Percentiles rank a stretch among this genome's conserved stretches.
Evolutionary conservation across 1,284 basidiomycete species (phyloP).

Genomic region (Leccinum angustisporum): DNA sequence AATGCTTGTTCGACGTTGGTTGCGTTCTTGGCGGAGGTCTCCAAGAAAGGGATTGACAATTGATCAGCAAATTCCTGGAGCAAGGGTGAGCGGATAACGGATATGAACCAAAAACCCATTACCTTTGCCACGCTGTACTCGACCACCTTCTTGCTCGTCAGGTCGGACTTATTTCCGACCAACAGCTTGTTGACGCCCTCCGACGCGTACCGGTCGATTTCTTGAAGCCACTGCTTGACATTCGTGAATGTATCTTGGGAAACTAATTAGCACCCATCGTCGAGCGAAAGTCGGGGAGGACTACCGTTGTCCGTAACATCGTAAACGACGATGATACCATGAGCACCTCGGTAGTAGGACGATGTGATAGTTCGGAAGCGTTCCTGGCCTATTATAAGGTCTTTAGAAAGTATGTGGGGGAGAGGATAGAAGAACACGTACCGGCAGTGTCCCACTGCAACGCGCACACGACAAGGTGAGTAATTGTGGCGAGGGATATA

Average conservation of each 20-base stretch:
- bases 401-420: conserved; percentile 1
- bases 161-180: conserved; percentile 97
- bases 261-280: conserved; percentile 9
- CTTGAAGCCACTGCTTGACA: conserved; percentile 99
- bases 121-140: conserved; percentile 98
- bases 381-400: conserved; percentile 71
- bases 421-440: conserved; percentile 23
- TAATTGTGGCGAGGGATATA: neutral
- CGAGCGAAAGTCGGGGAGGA: conserved; percentile 12
- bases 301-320: conserved; percentile 97
- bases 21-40: conserved; percentile 99
- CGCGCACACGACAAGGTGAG: conserved; percentile 17
- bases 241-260: conserved; percentile 90
- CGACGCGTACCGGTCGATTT: conserved; percentile 98
- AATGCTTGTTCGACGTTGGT: conserved; percentile 99
- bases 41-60: conserved; percentile 93
- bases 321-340: conserved; percentile 98
- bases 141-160: conserved; percentile 98
- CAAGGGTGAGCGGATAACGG: conserved; percentile 7
- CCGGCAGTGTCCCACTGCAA: conserved; percentile 92
- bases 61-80: conserved; percentile 92
- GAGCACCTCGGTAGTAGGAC: conserved; percentile 95
- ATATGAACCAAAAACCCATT: conserved; percentile 19
- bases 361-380: conserved; percentile 98
- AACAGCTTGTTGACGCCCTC: conserved; percentile 99